Evolutionary conservation across 2,329 filamentous ascomycete species (phyloP).

Genomic region (Pseudopyricularia javanii): DNA sequence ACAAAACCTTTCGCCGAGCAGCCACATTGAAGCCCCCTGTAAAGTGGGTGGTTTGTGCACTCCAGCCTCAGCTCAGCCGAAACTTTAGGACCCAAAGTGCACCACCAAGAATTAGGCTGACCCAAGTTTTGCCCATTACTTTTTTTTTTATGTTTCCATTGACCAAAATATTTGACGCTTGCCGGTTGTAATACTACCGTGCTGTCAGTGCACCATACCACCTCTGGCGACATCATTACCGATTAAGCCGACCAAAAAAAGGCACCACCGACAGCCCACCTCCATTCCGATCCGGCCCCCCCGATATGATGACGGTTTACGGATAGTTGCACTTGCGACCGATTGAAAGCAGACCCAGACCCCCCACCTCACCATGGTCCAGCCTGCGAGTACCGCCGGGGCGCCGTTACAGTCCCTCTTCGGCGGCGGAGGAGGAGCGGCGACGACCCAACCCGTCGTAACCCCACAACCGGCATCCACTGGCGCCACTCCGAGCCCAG

Average conservation of each 20-base stretch:
- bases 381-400: slow-evolving; percentile 2
- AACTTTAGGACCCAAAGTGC: neutral
- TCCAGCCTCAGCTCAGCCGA: neutral
- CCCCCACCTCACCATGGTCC: slow-evolving; percentile 2
- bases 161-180: neutral
- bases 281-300: too few relatives aligned
- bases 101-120: slow-evolving; percentile 2
- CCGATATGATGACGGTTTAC: neutral
- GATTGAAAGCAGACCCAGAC: neutral
- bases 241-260: neutral
- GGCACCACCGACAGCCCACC: too few relatives aligned
- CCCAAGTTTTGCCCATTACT: neutral
- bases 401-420: slow-evolving; percentile 3
- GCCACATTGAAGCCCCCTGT: neutral
- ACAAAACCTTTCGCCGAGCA: neutral
- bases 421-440: slow-evolving; percentile 2
- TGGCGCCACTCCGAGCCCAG: neutral
- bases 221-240: neutral
- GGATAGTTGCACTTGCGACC: neutral
- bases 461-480: neutral
- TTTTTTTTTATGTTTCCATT: too few relatives aligned
- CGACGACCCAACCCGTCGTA: neutral
- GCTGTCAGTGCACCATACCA: neutral
- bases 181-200: neutral
- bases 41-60: neutral